These are phyloP conservation scores for Periconia digitata DNA, from an alignment of 2,329 filamentous ascomycete genomes.

Conservation along the genomic window DNA sequence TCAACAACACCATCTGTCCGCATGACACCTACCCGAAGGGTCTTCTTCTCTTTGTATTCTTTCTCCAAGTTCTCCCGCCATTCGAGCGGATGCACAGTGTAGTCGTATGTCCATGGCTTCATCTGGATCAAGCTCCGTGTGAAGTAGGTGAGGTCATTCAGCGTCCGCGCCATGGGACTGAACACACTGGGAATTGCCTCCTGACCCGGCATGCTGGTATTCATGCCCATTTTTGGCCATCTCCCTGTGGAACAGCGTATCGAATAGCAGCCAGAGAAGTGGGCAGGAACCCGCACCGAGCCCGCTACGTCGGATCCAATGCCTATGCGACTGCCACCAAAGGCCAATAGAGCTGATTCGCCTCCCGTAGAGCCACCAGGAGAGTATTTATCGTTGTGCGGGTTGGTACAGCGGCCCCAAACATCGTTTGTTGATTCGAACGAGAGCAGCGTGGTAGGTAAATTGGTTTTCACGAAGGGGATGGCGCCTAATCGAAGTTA, in stretches of 20 bases:
- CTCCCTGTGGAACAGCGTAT: slow-evolving; percentile 84
- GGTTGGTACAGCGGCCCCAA: slow-evolving; percentile 82
- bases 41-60: slow-evolving; percentile 63
- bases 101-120: slow-evolving; percentile 87
- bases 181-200: slow-evolving; percentile 88
- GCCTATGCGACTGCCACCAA: slow-evolving; percentile 80
- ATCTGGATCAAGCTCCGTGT: slow-evolving; percentile 75
- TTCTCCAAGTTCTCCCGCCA: slow-evolving; percentile 68
- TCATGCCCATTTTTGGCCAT: slow-evolving; percentile 83
- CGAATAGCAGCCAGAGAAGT: slow-evolving; percentile 87
- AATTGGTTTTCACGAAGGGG: slow-evolving; percentile 89
- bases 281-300: slow-evolving; percentile 81
- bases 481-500: slow-evolving; percentile 64
- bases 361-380: slow-evolving; percentile 88
- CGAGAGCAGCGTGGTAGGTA: slow-evolving; percentile 82
- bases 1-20: slow-evolving; percentile 80
- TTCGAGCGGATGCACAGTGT: slow-evolving; percentile 78
- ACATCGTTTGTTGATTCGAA: slow-evolving; percentile 80
- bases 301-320: slow-evolving; percentile 91
- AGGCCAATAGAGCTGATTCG: slow-evolving; percentile 78
- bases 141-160: slow-evolving; percentile 83
- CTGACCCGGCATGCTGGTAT: slow-evolving; percentile 88
- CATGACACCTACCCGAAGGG: slow-evolving; percentile 73
- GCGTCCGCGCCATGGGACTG: slow-evolving; percentile 86
- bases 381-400: slow-evolving; percentile 80